These are phyloP conservation scores for Aspergillus coremiiformis DNA, from an alignment of 495 filamentous ascomycete genomes.

Conservation along the genomic window DNA sequence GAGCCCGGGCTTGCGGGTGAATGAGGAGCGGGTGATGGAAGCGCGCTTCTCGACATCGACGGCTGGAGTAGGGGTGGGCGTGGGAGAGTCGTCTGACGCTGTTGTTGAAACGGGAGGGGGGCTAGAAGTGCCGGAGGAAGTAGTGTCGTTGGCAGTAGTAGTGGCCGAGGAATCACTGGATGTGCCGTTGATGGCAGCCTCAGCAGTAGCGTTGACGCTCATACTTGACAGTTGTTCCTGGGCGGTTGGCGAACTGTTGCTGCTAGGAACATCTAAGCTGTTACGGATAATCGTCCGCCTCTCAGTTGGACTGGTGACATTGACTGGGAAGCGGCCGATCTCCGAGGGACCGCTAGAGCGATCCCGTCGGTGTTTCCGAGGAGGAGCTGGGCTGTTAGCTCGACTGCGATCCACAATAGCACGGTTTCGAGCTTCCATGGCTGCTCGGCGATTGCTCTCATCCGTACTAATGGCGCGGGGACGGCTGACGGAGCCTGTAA, in stretches of 20 bases:
- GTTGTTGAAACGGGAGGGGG: slow-evolving; percentile 24
- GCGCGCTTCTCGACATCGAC: slow-evolving; percentile 39
- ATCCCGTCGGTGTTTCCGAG: slow-evolving; percentile 61
- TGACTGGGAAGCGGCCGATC: slow-evolving; percentile 77
- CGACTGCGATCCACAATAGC: slow-evolving; percentile 71
- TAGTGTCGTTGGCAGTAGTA: slow-evolving; percentile 23
- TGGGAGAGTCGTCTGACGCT: slow-evolving; percentile 32
- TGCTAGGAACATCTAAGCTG: slow-evolving; percentile 58
- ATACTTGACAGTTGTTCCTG: slow-evolving; percentile 24
- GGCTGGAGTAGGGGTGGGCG: slow-evolving; percentile 34
- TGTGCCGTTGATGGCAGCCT: slow-evolving; percentile 31
- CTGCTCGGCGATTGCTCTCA: slow-evolving; percentile 87
- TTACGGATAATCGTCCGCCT: slow-evolving; percentile 42
- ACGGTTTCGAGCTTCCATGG: slow-evolving; percentile 85
- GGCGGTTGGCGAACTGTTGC: slow-evolving; percentile 21
- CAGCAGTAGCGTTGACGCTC: slow-evolving; percentile 20
- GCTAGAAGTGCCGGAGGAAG: slow-evolving; percentile 28
- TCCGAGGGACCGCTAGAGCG: slow-evolving; percentile 66
- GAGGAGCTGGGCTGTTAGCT: slow-evolving; percentile 65
- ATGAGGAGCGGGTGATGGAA: slow-evolving; percentile 35
- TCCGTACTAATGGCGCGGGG: slow-evolving; percentile 90
- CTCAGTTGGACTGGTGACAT: slow-evolving; percentile 52
- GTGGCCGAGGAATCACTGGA: slow-evolving; percentile 31
- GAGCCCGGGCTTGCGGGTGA: slow-evolving; percentile 34
- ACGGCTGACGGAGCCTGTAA: slow-evolving; percentile 36